phyloP scores from a whole-genome alignment of 805 yeast genomes.

The Cephaloascus albidus region DNA sequence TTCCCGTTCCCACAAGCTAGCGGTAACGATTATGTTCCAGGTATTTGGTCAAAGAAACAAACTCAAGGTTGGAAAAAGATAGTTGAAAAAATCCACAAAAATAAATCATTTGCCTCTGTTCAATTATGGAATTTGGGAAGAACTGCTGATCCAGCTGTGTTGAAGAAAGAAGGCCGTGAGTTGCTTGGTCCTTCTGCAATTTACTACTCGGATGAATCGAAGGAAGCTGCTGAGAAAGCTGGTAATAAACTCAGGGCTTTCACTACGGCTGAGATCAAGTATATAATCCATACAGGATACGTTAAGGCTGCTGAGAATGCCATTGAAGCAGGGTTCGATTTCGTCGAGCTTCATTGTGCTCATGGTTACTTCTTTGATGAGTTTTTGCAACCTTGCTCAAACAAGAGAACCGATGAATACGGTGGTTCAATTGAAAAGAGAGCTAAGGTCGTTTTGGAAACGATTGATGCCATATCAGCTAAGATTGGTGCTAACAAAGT shows the following conservation, averaged over 20 bases:
- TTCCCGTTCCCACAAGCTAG: constrained; percentile 25
- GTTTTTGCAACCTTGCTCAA: constrained; percentile 21
- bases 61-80: constrained; percentile 38
- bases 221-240: constrained; percentile 12
- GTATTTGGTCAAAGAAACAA: constrained; percentile 39
- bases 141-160: constrained; percentile 16
- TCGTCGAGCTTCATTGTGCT: constrained; percentile 29
- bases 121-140: constrained; percentile 52
- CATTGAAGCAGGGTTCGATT: constrained; percentile 26
- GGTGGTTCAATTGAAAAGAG: constrained; percentile 29
- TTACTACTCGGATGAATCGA: constrained; percentile 20
- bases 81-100: constrained; percentile 33
- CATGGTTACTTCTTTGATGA: constrained; percentile 30
- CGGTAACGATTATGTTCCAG: constrained; percentile 34
- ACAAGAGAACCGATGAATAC: constrained; percentile 21
- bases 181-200: constrained; percentile 10
- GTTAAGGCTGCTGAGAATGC: constrained; percentile 19
- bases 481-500: constrained; percentile 22
- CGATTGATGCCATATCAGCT: constrained; percentile 23
- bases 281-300: constrained; percentile 10
- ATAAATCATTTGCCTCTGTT: constrained; percentile 28
- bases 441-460: constrained; percentile 19
- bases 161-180: constrained; percentile 13
- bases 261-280: constrained; percentile 12
- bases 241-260: constrained; percentile 11